phyloP scores from a whole-genome alignment of 2,329 filamentous ascomycete genomes.

The Aspergillus caelatus region DNA sequence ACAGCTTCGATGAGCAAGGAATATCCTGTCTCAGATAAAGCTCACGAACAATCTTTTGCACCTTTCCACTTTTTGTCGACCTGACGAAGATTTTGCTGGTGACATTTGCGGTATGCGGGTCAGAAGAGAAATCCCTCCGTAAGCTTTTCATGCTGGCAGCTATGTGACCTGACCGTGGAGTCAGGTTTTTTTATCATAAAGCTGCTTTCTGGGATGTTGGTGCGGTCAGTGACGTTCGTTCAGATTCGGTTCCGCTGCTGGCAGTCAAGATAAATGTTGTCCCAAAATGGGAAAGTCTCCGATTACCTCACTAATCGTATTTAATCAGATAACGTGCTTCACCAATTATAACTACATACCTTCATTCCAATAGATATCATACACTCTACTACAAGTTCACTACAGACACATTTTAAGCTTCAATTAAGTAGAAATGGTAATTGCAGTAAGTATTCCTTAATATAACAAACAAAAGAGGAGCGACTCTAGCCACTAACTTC shows the following conservation, averaged over 20 bases:
- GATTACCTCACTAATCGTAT: constrained; percentile 11
- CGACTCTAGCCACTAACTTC: constrained; percentile 10
- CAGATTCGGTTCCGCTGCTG: constrained; percentile 17
- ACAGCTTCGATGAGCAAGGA: constrained; percentile 91
- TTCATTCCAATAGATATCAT: not conserved
- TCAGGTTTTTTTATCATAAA: constrained; percentile 7
- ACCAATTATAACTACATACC: constrained; percentile 2
- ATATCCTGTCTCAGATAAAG: constrained; percentile 96
- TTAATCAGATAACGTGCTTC: constrained; percentile 7
- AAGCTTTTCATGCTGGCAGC: constrained; percentile 61
- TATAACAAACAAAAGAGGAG: not conserved
- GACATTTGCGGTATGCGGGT: constrained; percentile 69
- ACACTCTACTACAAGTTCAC: not conserved
- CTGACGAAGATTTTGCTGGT: constrained; percentile 95
- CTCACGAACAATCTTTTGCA: constrained; percentile 97
- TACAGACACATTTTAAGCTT: not conserved
- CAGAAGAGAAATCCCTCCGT: constrained; percentile 58
- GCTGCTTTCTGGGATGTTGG: constrained; percentile 25
- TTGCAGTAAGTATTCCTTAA: constrained; percentile 26
- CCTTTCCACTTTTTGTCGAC: constrained; percentile 92
- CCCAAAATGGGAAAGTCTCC: constrained; percentile 29
- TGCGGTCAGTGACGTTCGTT: constrained; percentile 19
- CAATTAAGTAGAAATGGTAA: constrained; percentile 25
- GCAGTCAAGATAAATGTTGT: constrained; percentile 13
- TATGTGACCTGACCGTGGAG: constrained; percentile 17